These are phyloP conservation scores for Camellia japonica DNA, from an alignment of 148 eudicot genomes.

Conservation along the genomic window DNA sequence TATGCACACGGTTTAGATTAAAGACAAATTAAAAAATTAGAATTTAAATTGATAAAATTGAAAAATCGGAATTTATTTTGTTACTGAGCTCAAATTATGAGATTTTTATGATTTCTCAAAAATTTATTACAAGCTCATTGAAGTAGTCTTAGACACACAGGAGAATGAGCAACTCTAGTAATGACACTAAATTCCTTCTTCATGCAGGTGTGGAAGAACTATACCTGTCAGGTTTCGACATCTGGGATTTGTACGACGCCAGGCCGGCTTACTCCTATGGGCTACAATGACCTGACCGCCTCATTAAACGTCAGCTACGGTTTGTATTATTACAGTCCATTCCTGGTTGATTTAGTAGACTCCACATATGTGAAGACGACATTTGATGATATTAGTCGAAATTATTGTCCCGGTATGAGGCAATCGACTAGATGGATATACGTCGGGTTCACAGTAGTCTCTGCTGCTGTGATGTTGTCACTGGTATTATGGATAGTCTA, in stretches of 20 bases:
- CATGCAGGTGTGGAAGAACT: constrained; percentile 31
- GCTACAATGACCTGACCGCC: constrained; percentile 12
- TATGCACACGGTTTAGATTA: too few species aligned
- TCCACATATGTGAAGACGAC: constrained; percentile 27
- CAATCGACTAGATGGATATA: constrained; percentile 31
- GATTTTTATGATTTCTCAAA: too few species aligned
- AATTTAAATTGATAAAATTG: too few species aligned
- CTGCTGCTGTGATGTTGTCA: constrained; percentile 33
- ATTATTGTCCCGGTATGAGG: constrained; percentile 33
- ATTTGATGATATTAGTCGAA: constrained; percentile 16
- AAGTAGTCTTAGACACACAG: too few species aligned
- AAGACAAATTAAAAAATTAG: too few species aligned
- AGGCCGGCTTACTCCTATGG: constrained; percentile 31
- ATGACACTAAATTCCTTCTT: neutral
- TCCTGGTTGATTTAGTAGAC: constrained; percentile 34
- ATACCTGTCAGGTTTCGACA: constrained; percentile 24
- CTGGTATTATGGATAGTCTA: constrained; percentile 38
- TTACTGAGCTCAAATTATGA: too few species aligned
- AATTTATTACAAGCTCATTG: too few species aligned
- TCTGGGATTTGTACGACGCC: constrained; percentile 28
- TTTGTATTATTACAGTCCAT: constrained; percentile 28
- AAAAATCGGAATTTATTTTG: too few species aligned
- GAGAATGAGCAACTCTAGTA: too few species aligned
- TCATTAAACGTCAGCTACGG: constrained; percentile 23
- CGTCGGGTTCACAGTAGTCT: constrained; percentile 23